phyloP scores from a whole-genome alignment of 228 moss, liverwort and hornwort species.

The Sphagnum fallax region DNA sequence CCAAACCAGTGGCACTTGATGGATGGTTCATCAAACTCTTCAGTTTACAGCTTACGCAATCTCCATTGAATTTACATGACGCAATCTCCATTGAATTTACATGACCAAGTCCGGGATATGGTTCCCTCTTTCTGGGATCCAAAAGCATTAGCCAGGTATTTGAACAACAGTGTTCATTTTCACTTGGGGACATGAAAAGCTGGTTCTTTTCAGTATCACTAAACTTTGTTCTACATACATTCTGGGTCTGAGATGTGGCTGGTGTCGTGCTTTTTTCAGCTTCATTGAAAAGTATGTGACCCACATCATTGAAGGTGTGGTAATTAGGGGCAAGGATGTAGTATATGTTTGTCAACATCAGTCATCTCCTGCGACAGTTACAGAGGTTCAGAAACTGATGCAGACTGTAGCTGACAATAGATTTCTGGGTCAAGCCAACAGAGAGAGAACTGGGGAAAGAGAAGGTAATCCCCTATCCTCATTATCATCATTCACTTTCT shows the following conservation, averaged over 20 bases:
- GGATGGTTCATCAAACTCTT: slow-evolving; percentile 86
- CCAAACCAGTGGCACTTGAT: slow-evolving; percentile 72
- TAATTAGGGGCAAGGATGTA: slow-evolving; percentile 84
- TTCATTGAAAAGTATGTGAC: slow-evolving; percentile 88
- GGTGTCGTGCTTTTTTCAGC: slow-evolving; percentile 17
- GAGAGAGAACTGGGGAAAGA: slow-evolving; percentile 61
- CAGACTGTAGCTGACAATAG: slow-evolving; percentile 63
- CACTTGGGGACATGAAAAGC: no score
- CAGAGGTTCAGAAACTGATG: slow-evolving; percentile 61
- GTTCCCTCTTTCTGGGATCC: slow-evolving; percentile 78
- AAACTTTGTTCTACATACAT: background rate
- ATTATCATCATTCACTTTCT: no score
- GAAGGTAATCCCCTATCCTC: slow-evolving; percentile 29
- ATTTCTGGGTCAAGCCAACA: slow-evolving; percentile 35
- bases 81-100: slow-evolving; percentile 55
- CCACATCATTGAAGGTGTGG: slow-evolving; percentile 68
- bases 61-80: slow-evolving; percentile 57
- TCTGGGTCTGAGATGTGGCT: background rate
- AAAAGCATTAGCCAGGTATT: slow-evolving; percentile 65
- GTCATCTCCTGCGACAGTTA: slow-evolving; percentile 39
- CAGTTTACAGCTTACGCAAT: slow-evolving; percentile 66
- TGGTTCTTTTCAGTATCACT: background rate
- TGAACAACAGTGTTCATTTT: no score
- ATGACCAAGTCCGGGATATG: slow-evolving; percentile 65
- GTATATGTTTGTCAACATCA: slow-evolving; percentile 74